Conservation (phyloP, 2,329 filamentous ascomycete genomes). For the Fusarium sp. region DNA sequence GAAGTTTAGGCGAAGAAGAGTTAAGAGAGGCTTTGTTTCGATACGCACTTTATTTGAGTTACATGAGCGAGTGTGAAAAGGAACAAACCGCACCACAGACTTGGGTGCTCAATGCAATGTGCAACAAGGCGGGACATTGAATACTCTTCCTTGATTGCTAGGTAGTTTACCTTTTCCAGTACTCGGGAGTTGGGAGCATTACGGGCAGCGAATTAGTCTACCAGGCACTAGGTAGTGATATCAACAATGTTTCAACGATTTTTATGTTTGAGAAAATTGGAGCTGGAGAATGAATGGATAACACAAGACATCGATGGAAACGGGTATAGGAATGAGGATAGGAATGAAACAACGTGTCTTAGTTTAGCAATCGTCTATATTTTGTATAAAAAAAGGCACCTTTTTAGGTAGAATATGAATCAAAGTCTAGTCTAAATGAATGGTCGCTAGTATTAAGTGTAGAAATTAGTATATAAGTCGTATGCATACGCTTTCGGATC, state of each 20-base stretch:
- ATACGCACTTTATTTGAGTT: constrained; percentile 55
- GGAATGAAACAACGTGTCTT: neutral
- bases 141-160: neutral
- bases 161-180: neutral
- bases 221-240: neutral
- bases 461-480: constrained; percentile 44
- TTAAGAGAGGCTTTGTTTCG: constrained; percentile 51
- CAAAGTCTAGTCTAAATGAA: constrained; percentile 45
- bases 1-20: constrained; percentile 41
- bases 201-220: neutral
- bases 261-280: neutral
- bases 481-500: constrained; percentile 33
- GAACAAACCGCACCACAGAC: constrained; percentile 49
- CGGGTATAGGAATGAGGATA: neutral
- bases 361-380: constrained; percentile 22
- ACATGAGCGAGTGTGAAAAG: constrained; percentile 43
- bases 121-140: constrained; percentile 16
- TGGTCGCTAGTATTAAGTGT: constrained; percentile 44
- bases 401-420: constrained; percentile 30
- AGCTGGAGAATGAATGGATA: neutral
- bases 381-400: constrained; percentile 23
- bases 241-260: neutral
- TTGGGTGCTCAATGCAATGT: constrained; percentile 50
- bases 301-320: neutral
- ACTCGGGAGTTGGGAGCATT: neutral